These are phyloP conservation scores for Phytophthora kernoviae DNA, from an alignment of 352 stramenopile genomes.

Conservation along the genomic window DNA sequence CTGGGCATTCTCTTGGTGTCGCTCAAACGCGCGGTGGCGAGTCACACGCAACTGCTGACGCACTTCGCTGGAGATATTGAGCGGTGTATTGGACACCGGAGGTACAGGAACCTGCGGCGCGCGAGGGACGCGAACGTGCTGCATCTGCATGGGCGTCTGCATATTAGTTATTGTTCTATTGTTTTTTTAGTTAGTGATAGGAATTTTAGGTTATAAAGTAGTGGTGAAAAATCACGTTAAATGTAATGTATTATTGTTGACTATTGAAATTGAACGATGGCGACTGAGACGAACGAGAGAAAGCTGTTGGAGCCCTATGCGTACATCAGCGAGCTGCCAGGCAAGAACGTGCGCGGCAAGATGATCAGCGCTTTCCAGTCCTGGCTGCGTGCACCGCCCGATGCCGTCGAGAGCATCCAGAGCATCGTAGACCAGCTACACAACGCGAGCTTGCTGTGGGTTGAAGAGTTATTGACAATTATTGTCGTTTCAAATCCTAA, in stretches of 20 bases:
- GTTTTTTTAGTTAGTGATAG: too few species aligned
- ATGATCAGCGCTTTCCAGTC: conserved; percentile 91
- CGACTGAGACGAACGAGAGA: conserved; percentile 40
- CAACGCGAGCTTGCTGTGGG: conserved; percentile 93
- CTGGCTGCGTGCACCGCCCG: conserved; percentile 69
- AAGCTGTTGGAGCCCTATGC: conserved; percentile 87
- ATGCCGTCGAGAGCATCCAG: conserved; percentile 84
- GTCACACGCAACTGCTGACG: conserved; percentile 50
- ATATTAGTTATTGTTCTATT: too few species aligned
- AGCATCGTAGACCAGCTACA: conserved; percentile 96
- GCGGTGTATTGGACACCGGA: conserved; percentile 28
- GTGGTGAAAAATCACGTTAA: too few species aligned
- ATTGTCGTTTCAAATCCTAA: too few species aligned
- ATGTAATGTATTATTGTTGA: background rate
- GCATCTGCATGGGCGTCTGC: conserved; percentile 31
- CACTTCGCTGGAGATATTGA: conserved; percentile 53
- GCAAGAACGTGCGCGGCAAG: conserved; percentile 90
- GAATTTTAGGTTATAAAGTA: too few species aligned
- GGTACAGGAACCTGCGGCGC: conserved; percentile 43
- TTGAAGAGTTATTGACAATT: background rate
- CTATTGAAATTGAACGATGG: conserved; percentile 21
- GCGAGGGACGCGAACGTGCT: conserved; percentile 30
- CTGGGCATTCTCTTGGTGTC: conserved; percentile 66
- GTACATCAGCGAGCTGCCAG: conserved; percentile 86
- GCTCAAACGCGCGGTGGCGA: conserved; percentile 63